phyloP scores from a whole-genome alignment of 306 rosid genomes.

The Prunus persica region DNA sequence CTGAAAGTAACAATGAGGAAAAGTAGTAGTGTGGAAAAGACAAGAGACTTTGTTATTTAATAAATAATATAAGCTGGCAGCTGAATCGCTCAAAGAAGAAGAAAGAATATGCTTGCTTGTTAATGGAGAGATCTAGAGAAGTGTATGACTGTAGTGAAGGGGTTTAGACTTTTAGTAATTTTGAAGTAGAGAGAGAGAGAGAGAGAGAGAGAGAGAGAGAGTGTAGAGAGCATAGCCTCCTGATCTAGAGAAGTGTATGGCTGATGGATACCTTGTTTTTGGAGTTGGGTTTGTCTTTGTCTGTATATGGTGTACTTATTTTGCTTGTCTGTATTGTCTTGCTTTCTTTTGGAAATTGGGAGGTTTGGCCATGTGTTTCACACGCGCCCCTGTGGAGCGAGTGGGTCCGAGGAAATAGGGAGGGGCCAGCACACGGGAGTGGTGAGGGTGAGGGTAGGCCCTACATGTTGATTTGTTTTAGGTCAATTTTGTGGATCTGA shows the following conservation, averaged over 20 bases:
- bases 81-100: neutral
- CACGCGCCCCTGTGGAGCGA: neutral
- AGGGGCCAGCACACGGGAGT: neutral
- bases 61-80: neutral
- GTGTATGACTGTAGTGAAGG: slow-evolving; percentile 10
- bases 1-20: neutral
- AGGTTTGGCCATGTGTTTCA: neutral
- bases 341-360: neutral
- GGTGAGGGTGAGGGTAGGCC: neutral
- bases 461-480: neutral
- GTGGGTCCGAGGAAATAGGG: neutral
- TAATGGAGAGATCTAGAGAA: slow-evolving; percentile 59
- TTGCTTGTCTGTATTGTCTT: neutral
- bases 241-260: neutral
- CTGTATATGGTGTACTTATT: neutral
- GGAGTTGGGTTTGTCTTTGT: neutral
- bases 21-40: neutral
- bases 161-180: neutral
- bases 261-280: neutral
- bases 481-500: neutral
- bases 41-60: neutral
- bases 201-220: too few relatives aligned
- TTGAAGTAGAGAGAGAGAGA: neutral
- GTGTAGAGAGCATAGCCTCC: neutral
- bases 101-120: slow-evolving; percentile 4